Percentiles rank a stretch among this genome's conserved stretches.
Conservation (phyloP, 768 basidiomycete species). For the Russula emetica region DNA sequence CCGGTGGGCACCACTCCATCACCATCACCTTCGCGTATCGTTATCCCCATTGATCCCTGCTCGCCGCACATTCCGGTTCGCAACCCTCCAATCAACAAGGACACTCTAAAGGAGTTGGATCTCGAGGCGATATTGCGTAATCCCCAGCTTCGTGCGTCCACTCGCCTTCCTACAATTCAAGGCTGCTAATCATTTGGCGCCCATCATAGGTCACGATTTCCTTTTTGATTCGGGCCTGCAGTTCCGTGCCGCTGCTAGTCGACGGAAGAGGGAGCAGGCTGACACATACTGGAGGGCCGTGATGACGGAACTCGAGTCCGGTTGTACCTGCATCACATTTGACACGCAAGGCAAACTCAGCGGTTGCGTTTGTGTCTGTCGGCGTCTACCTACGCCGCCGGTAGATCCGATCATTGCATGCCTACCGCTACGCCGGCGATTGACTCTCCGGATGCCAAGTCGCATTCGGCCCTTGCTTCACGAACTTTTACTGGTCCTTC, state of each 20-base stretch:
- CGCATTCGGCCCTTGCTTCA: conserved; percentile 69
- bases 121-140: conserved; percentile 81
- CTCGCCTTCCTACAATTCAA: not conserved
- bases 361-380: conserved; percentile 49
- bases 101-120: conserved; percentile 81
- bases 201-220: conserved; percentile 75
- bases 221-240: conserved; percentile 83
- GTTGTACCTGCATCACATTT: conserved; percentile 82
- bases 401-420: conserved; percentile 44
- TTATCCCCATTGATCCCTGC: conserved; percentile 40
- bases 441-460: conserved; percentile 66
- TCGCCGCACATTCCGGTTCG: conserved; percentile 61
- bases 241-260: conserved; percentile 72
- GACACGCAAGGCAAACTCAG: conserved; percentile 52
- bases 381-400: conserved; percentile 29
- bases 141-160: conserved; percentile 79
- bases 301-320: conserved; percentile 66
- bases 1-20: conserved; percentile 28
- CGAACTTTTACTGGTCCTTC: conserved; percentile 49
- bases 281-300: conserved; percentile 87
- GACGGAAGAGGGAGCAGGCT: conserved; percentile 63
- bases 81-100: conserved; percentile 74
- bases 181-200: conserved; percentile 18
- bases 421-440: conserved; percentile 35
- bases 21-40: conserved; percentile 30